A percentile compares a stretch with the other conserved stretches of the same genome.
Conservation (phyloP, 1,139 yeast genomes). For the Suhomyces chickasaworum region DNA sequence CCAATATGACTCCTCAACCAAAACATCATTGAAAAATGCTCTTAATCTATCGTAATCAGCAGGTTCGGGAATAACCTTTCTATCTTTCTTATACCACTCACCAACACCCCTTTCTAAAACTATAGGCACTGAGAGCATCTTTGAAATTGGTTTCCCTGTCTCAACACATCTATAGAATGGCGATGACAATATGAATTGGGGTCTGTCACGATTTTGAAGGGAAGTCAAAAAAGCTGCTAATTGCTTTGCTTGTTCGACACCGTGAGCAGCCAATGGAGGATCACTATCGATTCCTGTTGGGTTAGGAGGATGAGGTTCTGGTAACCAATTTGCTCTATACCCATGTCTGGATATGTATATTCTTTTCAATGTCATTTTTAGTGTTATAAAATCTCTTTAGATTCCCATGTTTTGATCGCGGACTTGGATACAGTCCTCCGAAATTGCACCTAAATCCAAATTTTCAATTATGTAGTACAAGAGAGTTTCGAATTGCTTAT, state of each 20-base stretch:
- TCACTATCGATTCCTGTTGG: constrained; percentile 86
- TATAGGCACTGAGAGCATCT: constrained; percentile 55
- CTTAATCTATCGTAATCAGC: constrained; percentile 52
- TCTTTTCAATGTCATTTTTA: constrained; percentile 43
- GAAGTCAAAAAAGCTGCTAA: constrained; percentile 53
- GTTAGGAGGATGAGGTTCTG: constrained; percentile 70
- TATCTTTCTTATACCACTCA: constrained; percentile 63
- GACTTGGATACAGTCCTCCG: neutral
- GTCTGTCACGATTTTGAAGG: constrained; percentile 47
- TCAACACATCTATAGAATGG: constrained; percentile 92
- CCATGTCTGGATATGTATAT: constrained; percentile 71
- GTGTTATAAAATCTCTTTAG: neutral
- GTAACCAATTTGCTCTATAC: constrained; percentile 79
- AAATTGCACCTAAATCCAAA: neutral
- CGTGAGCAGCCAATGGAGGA: constrained; percentile 78
- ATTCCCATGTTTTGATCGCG: neutral
- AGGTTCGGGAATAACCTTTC: constrained; percentile 59
- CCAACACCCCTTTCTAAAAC: constrained; percentile 73
- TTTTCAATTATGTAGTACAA: neutral
- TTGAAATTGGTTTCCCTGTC: constrained; percentile 72
- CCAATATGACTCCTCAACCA: constrained; percentile 44
- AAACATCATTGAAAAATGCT: constrained; percentile 49
- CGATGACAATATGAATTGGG: constrained; percentile 68
- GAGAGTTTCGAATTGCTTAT: neutral
- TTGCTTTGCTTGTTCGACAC: constrained; percentile 77